Conservation (phyloP, 2,329 filamentous ascomycete species). For the Xylaria sp. region DNA sequence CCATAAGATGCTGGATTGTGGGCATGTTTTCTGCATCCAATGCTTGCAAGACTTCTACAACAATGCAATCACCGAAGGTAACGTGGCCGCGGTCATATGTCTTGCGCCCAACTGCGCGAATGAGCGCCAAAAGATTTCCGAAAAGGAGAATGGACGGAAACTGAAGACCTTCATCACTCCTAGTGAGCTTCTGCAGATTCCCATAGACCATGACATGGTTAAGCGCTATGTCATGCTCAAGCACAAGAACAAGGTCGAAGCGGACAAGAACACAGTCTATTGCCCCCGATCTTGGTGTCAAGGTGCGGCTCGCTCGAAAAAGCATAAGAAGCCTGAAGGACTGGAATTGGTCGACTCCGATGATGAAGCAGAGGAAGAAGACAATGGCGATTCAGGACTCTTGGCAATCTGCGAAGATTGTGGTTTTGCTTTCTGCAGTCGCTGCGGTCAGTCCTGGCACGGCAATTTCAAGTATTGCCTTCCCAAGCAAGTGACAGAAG, state of each 20-base stretch:
- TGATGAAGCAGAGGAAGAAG: conserved; percentile 47
- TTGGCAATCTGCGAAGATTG: conserved; percentile 86
- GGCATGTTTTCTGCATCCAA: conserved; percentile 84
- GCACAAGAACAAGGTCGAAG: conserved; percentile 86
- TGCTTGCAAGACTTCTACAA: conserved; percentile 90
- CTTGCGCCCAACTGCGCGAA: conserved; percentile 73
- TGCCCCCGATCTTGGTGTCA: conserved; percentile 92
- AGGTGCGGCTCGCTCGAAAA: conserved; percentile 73
- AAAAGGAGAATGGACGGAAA: conserved; percentile 47
- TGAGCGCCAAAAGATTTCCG: conserved; percentile 40
- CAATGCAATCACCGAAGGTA: conserved; percentile 78
- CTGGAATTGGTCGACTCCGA: conserved; percentile 57
- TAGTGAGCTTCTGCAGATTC: conserved; percentile 76
- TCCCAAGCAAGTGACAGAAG: conserved; percentile 59
- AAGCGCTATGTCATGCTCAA: conserved; percentile 85
- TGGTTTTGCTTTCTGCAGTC: conserved; percentile 76
- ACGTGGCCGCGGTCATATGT: conserved; percentile 74
- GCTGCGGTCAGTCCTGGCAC: conserved; percentile 76
- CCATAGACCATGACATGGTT: conserved; percentile 64
- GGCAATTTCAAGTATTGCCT: conserved; percentile 71
- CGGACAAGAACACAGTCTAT: conserved; percentile 86
- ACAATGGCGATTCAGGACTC: conserved; percentile 51
- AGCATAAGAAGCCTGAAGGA: conserved; percentile 65
- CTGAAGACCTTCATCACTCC: conserved; percentile 67
- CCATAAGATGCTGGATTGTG: conserved; percentile 75